These are phyloP conservation scores for Carallia brachiata DNA, from an alignment of 345 rosid genomes.

Conservation along the genomic window DNA sequence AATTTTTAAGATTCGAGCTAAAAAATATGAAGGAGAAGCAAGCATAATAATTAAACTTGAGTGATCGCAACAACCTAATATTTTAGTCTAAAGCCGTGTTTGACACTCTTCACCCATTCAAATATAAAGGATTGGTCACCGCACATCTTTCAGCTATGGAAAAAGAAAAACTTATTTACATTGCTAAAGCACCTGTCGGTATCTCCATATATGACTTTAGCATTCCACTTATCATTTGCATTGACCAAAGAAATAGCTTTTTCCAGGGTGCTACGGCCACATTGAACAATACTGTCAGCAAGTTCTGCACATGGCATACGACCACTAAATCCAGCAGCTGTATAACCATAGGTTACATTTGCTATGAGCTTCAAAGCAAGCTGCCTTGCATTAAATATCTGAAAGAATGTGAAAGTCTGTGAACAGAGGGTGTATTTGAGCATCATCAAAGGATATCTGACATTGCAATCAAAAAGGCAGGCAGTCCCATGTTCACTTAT, in stretches of 20 bases:
- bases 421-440: constrained; percentile 6
- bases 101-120: not conserved
- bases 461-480: not conserved
- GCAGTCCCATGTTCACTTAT: constrained; percentile 2
- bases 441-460: not conserved
- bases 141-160: no score
- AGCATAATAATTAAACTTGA: not conserved
- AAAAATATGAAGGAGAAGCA: not conserved
- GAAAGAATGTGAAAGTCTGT: constrained; percentile 32
- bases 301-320: constrained; percentile 99
- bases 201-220: constrained; percentile 89
- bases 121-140: no score
- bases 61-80: no score
- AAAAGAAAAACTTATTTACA: no score
- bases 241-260: constrained; percentile 78
- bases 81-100: not conserved
- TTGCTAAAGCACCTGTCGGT: constrained; percentile 68
- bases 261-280: constrained; percentile 94
- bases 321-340: constrained; percentile 99
- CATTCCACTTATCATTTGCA: constrained; percentile 76
- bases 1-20: not conserved
- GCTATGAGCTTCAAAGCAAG: constrained; percentile 98
- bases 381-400: constrained; percentile 96
- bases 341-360: constrained; percentile 95
- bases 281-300: constrained; percentile 98